Evolutionary conservation across 306 rosid species (phyloP), one percentile per base, ranked within the genome.

Genomic region (Trichosanthes cucumerina): DNA sequence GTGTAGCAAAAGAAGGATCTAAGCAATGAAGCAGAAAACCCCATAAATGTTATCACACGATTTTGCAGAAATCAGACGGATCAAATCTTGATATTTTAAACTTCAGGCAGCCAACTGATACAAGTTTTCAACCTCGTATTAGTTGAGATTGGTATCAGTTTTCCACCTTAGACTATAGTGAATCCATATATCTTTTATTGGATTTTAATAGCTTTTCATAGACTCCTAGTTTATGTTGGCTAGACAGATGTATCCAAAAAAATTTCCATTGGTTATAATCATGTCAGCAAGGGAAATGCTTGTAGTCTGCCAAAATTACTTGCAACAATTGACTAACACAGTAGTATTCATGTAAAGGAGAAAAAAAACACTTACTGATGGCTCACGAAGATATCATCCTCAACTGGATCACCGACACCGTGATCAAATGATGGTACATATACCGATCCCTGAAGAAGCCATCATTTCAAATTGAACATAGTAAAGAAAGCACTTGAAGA

Each of bases 371-470:
- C 98, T 88, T 84, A 93, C 98, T 85, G 89, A 79, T 66, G 83
- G 89, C 84, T 87, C 86, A 93, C 93, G 78, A 88, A 88, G 78
- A 92, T 86, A 83, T 91, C 97, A 78, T 88, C 93, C 85, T 91
- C 93, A 76, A 92, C 89, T 15, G 97, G 98, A 86, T 94, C 96
- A 78, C 97, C 98, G 83, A 92, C 84, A 52, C 95, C 92, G 85
- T 91, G 96, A 87, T 91, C 96, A 86, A 91, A 93, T n/a, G 98
- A 91, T 11, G 98, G 98, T 49, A 24, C 97, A 87, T 85, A 91
- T 60, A 92, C 93, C 38, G 96, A 92, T 82, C 98, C 98, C 98
- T 95, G 93, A 50, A 87, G 82, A 80, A 79, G 38, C 46, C 24
- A 65, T 78, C 47, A 50, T 79, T 83, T 81, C 84, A 86, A 87